These are phyloP conservation scores for Monosporascus sp. DNA, from an alignment of 2,329 filamentous ascomycete species.

Conservation along the genomic window DNA sequence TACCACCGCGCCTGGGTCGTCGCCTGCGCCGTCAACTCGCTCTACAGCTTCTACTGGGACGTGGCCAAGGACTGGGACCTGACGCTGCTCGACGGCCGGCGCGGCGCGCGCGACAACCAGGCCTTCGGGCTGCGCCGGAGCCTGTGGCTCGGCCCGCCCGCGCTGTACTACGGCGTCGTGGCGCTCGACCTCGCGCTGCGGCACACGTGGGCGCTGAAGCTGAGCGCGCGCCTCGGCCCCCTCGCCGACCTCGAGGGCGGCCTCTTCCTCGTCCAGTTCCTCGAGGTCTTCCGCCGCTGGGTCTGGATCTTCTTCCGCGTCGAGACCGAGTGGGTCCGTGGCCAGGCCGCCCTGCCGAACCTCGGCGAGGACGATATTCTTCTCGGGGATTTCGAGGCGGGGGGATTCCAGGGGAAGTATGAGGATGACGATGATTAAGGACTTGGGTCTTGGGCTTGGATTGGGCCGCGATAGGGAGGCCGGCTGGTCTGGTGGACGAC, in stretches of 20 bases:
- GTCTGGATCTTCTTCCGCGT: constrained; percentile 96
- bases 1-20: constrained; percentile 61
- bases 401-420: constrained; percentile 50
- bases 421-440: constrained; percentile 43
- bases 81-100: constrained; percentile 66
- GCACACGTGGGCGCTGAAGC: constrained; percentile 87
- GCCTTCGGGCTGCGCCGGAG: constrained; percentile 71
- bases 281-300: constrained; percentile 87
- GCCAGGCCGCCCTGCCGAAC: constrained; percentile 39
- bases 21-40: constrained; percentile 74
- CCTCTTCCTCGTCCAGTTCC: constrained; percentile 79
- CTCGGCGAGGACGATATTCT: constrained; percentile 32
- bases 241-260: constrained; percentile 83
- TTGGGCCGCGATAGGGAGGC: too few relatives aligned
- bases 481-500: too few relatives aligned
- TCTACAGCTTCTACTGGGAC: constrained; percentile 99
- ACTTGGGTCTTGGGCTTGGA: too few relatives aligned
- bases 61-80: constrained; percentile 96
- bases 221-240: constrained; percentile 76
- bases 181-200: constrained; percentile 73
- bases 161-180: constrained; percentile 80
- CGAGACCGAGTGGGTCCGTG: constrained; percentile 85
- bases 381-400: not conserved
- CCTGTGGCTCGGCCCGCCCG: constrained; percentile 65
- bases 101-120: constrained; percentile 57